phyloP scores from a whole-genome alignment of 371 early-diverging fungal genomes.

The Apophysomyces sp. region DNA sequence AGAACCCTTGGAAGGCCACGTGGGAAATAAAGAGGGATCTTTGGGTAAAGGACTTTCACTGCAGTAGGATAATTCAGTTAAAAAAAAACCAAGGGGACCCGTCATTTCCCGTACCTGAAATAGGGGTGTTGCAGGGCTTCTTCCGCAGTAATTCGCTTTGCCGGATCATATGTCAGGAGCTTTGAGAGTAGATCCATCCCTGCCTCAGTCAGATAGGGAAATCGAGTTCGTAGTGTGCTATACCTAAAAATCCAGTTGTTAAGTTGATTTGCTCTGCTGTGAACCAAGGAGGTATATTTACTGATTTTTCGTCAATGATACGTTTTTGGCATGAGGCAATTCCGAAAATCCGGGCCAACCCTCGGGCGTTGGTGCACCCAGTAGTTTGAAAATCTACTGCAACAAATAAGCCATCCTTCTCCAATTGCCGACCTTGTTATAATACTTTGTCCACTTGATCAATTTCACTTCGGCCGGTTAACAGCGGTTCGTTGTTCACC shows the following conservation, averaged over 20 bases:
- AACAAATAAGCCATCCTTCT: background rate
- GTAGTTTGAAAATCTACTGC: slow-evolving; percentile 64
- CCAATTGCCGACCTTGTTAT: too few species aligned
- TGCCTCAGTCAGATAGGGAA: slow-evolving; percentile 72
- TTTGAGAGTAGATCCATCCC: slow-evolving; percentile 80
- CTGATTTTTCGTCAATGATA: slow-evolving; percentile 64
- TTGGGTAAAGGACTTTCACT: slow-evolving; percentile 88
- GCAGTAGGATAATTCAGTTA: background rate
- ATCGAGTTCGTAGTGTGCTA: slow-evolving; percentile 59
- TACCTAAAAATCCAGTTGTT: slow-evolving; percentile 14
- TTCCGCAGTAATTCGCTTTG: slow-evolving; percentile 82
- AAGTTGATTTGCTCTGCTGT: too few species aligned
- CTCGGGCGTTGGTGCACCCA: slow-evolving; percentile 70
- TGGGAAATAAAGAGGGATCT: slow-evolving; percentile 92
- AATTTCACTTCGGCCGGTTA: slow-evolving; percentile 79
- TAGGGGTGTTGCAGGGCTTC: slow-evolving; percentile 84
- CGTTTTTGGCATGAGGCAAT: slow-evolving; percentile 70
- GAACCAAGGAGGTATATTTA: too few species aligned
- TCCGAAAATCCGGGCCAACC: slow-evolving; percentile 75
- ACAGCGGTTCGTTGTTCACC: slow-evolving; percentile 68
- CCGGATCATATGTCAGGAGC: slow-evolving; percentile 90
- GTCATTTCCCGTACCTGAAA: slow-evolving; percentile 59
- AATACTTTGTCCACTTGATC: slow-evolving; percentile 77
- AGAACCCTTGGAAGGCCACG: slow-evolving; percentile 89
- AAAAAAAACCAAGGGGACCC: background rate